A percentile compares a stretch with the other conserved stretches of the same genome.
Evolutionary conservation across 768 basidiomycete genomes (phyloP).

Genomic region (Saitozyma podzolica): DNA sequence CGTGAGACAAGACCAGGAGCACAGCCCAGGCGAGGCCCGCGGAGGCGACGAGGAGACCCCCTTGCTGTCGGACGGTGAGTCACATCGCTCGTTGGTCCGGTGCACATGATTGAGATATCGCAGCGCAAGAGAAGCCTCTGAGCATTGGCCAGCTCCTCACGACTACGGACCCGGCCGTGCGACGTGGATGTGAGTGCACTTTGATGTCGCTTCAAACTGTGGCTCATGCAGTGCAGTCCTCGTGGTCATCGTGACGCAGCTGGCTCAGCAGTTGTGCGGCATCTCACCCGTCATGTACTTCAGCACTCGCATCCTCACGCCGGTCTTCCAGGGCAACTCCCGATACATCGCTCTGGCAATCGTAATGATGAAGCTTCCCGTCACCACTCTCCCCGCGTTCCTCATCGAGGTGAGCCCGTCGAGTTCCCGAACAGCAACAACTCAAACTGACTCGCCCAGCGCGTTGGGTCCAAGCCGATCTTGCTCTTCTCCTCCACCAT

Average conservation of each 20-base stretch:
- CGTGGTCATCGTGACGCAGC: slow-evolving; percentile 38
- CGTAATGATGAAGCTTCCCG: slow-evolving; percentile 67
- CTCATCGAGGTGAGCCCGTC: slow-evolving; percentile 68
- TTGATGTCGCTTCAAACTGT: neutral
- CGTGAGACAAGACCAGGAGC: slow-evolving; percentile 6
- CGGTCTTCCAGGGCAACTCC: slow-evolving; percentile 69
- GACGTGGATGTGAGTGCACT: slow-evolving; percentile 28
- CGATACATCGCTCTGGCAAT: slow-evolving; percentile 80
- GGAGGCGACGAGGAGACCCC: slow-evolving; percentile 19
- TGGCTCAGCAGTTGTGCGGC: slow-evolving; percentile 44
- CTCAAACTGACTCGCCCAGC: slow-evolving; percentile 54
- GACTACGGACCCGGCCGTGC: slow-evolving; percentile 23
- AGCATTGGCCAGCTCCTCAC: slow-evolving; percentile 28
- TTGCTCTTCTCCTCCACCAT: slow-evolving; percentile 70
- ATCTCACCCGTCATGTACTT: slow-evolving; percentile 74
- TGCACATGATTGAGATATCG: neutral
- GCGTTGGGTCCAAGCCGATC: slow-evolving; percentile 69
- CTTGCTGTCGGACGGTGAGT: slow-evolving; percentile 12
- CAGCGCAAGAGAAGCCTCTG: slow-evolving; percentile 12
- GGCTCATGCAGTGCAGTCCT: slow-evolving; percentile 20
- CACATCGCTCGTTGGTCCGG: no score
- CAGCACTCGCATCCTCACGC: slow-evolving; percentile 81
- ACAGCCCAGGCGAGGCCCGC: neutral
- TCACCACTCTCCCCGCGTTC: slow-evolving; percentile 74
- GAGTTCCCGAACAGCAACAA: neutral